Evolutionary conservation across 1,284 basidiomycete genomes (phyloP).

Genomic region (Cutaneotrichosporon sp.): DNA sequence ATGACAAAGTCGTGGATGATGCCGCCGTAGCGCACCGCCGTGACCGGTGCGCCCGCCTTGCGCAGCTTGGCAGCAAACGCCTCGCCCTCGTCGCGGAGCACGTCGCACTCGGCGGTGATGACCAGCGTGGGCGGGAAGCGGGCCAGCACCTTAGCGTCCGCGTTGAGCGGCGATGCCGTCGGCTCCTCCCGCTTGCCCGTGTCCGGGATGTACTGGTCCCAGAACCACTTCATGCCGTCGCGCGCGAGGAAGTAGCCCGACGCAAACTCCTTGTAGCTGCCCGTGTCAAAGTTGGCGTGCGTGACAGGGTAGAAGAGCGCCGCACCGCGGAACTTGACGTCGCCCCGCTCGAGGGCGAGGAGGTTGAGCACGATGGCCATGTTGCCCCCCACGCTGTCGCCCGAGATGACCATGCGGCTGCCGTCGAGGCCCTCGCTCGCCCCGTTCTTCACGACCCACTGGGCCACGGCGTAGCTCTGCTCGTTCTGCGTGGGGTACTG

Average conservation of each 20-base stretch:
- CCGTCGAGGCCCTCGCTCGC: conserved; percentile 16
- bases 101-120: conserved; percentile 23
- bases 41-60: conserved; percentile 15
- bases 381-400: conserved; percentile 23
- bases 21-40: conserved; percentile 16
- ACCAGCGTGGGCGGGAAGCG: conserved; percentile 22
- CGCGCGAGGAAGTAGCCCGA: conserved; percentile 20
- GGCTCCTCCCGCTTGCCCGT: conserved; percentile 9
- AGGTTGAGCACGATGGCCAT: conserved; percentile 21
- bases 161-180: conserved; percentile 16
- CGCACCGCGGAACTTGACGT: conserved; percentile 10
- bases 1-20: conserved; percentile 26
- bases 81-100: conserved; percentile 24
- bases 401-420: conserved; percentile 15
- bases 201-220: conserved; percentile 21
- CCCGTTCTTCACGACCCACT: conserved; percentile 21
- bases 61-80: conserved; percentile 22
- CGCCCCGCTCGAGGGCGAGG: conserved; percentile 14
- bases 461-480: conserved; percentile 19
- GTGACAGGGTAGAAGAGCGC: conserved; percentile 23
- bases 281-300: conserved; percentile 21
- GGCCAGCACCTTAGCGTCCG: conserved; percentile 10
- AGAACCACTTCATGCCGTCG: conserved; percentile 29
- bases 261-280: conserved; percentile 20
- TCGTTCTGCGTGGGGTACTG: conserved; percentile 21